Conservation (phyloP, 495 filamentous ascomycete species). For the Extremus antarcticus region DNA sequence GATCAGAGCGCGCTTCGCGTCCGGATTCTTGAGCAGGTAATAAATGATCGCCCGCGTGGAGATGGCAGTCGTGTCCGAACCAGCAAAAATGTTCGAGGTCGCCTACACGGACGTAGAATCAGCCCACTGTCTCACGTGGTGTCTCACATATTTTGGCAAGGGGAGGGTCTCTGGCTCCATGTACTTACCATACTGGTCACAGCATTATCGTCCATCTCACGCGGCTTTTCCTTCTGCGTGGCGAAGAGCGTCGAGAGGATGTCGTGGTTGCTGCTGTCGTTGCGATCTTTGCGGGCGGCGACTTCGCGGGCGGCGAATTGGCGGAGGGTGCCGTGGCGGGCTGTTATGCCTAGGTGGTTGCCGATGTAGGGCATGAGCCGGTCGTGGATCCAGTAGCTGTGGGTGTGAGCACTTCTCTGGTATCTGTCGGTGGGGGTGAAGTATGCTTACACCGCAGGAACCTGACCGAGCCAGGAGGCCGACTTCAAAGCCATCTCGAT, state of each 20-base stretch:
- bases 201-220: conserved; percentile 19
- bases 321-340: conserved; percentile 26
- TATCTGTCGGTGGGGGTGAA: not conserved
- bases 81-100: conserved; percentile 24
- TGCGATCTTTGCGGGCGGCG: conserved; percentile 18
- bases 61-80: conserved; percentile 28
- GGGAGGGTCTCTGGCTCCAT: no score
- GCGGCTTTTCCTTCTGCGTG: conserved; percentile 23
- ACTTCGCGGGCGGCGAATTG: conserved; percentile 24
- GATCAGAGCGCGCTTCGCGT: conserved; percentile 17
- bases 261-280: conserved; percentile 21
- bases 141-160: no score
- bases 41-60: conserved; percentile 25
- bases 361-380: conserved; percentile 23
- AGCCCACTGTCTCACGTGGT: no score
- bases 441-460: conserved; percentile 16
- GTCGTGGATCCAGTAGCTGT: conserved; percentile 26
- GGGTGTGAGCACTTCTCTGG: not conserved
- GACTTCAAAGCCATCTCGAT: conserved; percentile 21
- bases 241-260: conserved; percentile 23
- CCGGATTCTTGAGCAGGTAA: conserved; percentile 25
- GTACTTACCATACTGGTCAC: conserved; percentile 23
- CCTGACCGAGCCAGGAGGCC: conserved; percentile 27
- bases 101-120: no score
- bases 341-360: conserved; percentile 25